Evolutionary conservation across 2,329 filamentous ascomycete genomes (phyloP), one percentile per base, ranked within the genome.

Genomic region (Arthrobotrys sinensis): DNA sequence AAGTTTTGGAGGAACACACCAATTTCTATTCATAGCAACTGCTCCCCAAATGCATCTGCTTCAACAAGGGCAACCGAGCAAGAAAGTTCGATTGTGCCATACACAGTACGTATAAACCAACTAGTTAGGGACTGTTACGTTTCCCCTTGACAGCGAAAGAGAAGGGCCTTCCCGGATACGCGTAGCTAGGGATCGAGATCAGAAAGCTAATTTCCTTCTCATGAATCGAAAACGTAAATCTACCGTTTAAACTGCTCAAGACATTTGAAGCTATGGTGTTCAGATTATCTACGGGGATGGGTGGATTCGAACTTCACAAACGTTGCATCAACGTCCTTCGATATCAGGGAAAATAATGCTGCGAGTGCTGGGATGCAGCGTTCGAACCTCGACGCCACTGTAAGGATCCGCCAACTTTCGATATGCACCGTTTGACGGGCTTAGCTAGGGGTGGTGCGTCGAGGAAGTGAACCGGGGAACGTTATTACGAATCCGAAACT

Each of bases 401-500:
- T 68, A 75, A 68, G 70, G 70, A 75, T 75, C 62, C 46, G 16
- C 34, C 63, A 57, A 67, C 63, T 62, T 63, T 75, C 24, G 40
- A 75, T 68, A 67, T 75, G 70, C 70, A 75, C 52, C 34, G 70
- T 75, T 75, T 75, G 70, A 67, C 70, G 16, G 52, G 52, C n/a
- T 63, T 40, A 48, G 28, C 60, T 73, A 28, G 68, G 70, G 43
- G 36, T 43, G 40, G 19, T 60, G 52, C 70, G 43, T 67, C 55
- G 52, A 75, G 52, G 53, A 52, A 45, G 16, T 67, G 53, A 67
- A 75, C 70, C 63, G 63, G 70, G 70, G 62, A 75, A 55, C 62
- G 28, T 46, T 57, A 63, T 75, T 75, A 75, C 70, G 70, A 68
- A 75, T 75, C 70, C 70, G 70, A 75, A 75, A 67, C 68, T 71